Evolutionary conservation across 495 filamentous ascomycete genomes (phyloP).

Genomic region (Penicillium lividum): DNA sequence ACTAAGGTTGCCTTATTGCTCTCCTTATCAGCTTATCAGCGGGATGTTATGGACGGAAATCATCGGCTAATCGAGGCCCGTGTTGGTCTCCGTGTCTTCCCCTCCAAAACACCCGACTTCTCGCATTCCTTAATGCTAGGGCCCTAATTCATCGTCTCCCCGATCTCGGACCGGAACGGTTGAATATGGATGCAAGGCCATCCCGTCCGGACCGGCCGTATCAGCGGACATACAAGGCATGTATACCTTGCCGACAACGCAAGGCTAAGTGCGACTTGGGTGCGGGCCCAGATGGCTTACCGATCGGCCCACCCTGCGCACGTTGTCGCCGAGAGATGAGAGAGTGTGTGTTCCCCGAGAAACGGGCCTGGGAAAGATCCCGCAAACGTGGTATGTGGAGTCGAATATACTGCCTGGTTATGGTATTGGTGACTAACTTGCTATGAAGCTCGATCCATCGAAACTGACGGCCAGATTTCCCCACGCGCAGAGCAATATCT

Average conservation of each 20-base stretch:
- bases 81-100: not conserved
- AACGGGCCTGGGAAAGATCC: conserved; percentile 50
- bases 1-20: not conserved
- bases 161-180: not conserved
- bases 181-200: conserved; percentile 42
- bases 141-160: not conserved
- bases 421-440: conserved; percentile 7
- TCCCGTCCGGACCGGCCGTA: conserved; percentile 41
- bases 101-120: conserved; percentile 6
- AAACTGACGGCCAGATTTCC: conserved; percentile 16
- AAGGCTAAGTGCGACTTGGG: conserved; percentile 52
- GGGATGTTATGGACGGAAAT: not conserved
- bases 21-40: conserved; percentile 8
- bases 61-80: conserved; percentile 5
- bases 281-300: conserved; percentile 68
- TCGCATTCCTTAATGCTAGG: not conserved
- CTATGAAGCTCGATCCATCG: conserved; percentile 21
- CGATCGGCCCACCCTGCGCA: conserved; percentile 90
- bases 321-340: conserved; percentile 88
- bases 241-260: conserved; percentile 48
- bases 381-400: conserved; percentile 36
- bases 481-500: conserved; percentile 8
- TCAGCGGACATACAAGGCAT: conserved; percentile 53
- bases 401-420: not conserved
- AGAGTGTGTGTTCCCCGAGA: conserved; percentile 92